Conservation (phyloP, 768 basidiomycete genomes). For the Macrolepiota fuliginosa region DNA sequence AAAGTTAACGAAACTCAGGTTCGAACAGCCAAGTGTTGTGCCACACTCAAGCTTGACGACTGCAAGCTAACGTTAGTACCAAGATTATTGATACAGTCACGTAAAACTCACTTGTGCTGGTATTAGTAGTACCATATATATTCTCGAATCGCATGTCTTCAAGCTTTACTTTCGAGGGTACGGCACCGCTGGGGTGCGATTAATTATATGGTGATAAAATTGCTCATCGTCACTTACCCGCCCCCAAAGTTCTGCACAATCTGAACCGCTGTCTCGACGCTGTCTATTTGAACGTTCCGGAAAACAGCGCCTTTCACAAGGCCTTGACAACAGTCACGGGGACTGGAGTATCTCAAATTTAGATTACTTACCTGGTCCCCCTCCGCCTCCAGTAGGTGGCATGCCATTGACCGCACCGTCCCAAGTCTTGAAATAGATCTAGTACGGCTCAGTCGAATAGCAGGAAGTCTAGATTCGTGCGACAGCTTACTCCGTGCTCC, state of each 20-base stretch:
- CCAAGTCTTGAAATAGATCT: constrained; percentile 61
- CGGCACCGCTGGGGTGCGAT: constrained; percentile 38
- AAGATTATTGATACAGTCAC: not conserved
- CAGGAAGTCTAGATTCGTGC: not conserved
- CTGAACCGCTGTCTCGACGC: constrained; percentile 43
- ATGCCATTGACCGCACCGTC: constrained; percentile 46
- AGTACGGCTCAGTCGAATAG: constrained; percentile 1
- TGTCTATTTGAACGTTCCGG: constrained; percentile 42
- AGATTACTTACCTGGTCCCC: constrained; percentile 37
- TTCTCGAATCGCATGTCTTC: constrained; percentile 42
- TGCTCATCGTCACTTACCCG: not conserved
- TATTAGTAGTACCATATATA: constrained; percentile 47
- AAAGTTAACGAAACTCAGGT: constrained; percentile 41
- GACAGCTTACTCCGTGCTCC: constrained; percentile 41
- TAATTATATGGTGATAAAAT: not conserved
- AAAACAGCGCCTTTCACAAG: constrained; percentile 41
- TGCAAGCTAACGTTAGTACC: constrained; percentile 16
- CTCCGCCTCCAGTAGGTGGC: constrained; percentile 57
- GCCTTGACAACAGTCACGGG: constrained; percentile 27
- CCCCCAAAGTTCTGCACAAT: constrained; percentile 52
- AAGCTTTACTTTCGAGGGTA: constrained; percentile 46
- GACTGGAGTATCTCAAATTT: not conserved
- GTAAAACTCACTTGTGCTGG: constrained; percentile 24
- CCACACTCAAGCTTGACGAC: constrained; percentile 54
- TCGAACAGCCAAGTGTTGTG: constrained; percentile 41